These are phyloP conservation scores for Colletotrichum orchidophilum DNA, from an alignment of 2,329 filamentous ascomycete species.

Conservation along the genomic window DNA sequence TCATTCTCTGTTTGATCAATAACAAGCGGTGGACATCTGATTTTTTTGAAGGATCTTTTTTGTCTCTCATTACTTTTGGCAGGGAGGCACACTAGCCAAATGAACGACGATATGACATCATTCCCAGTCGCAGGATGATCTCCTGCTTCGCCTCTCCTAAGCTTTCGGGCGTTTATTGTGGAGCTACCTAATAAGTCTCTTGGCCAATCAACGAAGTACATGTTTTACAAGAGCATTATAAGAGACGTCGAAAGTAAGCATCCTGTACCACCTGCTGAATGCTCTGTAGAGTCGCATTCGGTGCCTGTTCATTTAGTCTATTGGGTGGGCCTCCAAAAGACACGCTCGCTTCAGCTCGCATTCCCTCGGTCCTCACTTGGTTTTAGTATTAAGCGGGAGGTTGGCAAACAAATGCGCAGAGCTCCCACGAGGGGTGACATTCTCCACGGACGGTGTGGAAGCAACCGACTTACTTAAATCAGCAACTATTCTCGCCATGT, in stretches of 20 bases:
- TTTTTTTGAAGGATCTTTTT: background rate
- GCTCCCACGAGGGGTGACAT: no score
- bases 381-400: no score
- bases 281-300: no score
- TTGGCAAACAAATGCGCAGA: no score
- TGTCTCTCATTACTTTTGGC: background rate
- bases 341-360: no score
- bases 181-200: background rate
- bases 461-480: no score
- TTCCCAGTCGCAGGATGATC: background rate
- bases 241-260: background rate
- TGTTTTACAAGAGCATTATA: background rate
- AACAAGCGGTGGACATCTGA: background rate
- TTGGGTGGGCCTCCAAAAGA: no score
- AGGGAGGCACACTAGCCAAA: background rate
- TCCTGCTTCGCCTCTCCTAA: background rate
- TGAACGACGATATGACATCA: background rate
- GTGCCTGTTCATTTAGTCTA: no score
- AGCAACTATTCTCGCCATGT: no score
- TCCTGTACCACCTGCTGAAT: background rate
- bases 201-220: background rate
- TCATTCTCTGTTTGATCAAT: background rate
- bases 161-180: background rate
- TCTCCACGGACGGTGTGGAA: no score
- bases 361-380: no score